These are phyloP conservation scores for Lolium multiflorum DNA, from an alignment of 176 grass and related monocot genomes.

Conservation along the genomic window DNA sequence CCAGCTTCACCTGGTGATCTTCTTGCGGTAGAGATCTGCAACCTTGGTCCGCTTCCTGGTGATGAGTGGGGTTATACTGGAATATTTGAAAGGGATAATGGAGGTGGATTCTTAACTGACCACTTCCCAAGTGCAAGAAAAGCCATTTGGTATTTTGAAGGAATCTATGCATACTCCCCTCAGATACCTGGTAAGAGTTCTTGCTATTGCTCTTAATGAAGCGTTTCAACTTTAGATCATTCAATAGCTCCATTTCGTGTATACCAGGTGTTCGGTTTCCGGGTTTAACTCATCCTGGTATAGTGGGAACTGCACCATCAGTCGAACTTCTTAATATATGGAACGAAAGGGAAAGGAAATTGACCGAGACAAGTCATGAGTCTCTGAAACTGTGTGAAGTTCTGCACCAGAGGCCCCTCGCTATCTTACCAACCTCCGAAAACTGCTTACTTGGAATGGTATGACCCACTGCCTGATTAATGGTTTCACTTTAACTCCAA, in stretches of 20 bases:
- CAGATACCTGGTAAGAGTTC: constrained; percentile 70
- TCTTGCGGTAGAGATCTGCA: constrained; percentile 88
- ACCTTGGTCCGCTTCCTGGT: constrained; percentile 83
- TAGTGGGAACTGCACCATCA: constrained; percentile 91
- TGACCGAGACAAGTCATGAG: constrained; percentile 55
- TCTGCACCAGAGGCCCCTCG: constrained; percentile 82
- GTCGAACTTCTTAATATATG: constrained; percentile 83
- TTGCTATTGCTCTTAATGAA: constrained; percentile 31
- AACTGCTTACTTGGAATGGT: constrained; percentile 91
- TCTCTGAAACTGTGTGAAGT: constrained; percentile 83
- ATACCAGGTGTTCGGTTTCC: constrained; percentile 81
- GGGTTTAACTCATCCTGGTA: constrained; percentile 88
- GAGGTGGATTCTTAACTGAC: constrained; percentile 90
- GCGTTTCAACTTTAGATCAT: constrained; percentile 2
- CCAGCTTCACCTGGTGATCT: constrained; percentile 90
- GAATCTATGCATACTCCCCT: constrained; percentile 91
- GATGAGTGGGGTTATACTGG: constrained; percentile 93
- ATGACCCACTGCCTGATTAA: constrained; percentile 16
- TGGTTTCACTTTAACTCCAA: constrained; percentile 19
- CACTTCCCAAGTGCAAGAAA: constrained; percentile 90
- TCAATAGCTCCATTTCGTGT: constrained; percentile 11
- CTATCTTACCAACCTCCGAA: constrained; percentile 64
- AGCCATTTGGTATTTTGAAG: constrained; percentile 98
- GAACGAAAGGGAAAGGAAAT: constrained; percentile 85
- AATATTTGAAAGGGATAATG: constrained; percentile 94